Conservation (phyloP, 768 basidiomycete species). For the Rhizopogon vesiculosus region DNA sequence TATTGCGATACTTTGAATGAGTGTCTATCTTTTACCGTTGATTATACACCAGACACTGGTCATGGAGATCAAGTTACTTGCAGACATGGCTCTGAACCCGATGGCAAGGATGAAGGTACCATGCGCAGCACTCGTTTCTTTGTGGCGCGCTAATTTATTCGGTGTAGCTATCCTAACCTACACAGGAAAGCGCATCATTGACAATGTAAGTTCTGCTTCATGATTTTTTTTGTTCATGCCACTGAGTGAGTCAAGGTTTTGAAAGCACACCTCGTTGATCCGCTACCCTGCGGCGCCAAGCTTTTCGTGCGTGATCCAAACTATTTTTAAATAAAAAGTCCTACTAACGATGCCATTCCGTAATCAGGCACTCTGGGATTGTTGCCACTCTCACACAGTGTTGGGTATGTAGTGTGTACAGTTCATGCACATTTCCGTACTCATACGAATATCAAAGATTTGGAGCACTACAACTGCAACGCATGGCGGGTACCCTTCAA, state of each 20-base stretch:
- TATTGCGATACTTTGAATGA: background rate
- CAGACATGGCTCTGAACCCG: constrained; percentile 39
- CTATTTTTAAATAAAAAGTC: background rate
- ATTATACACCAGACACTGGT: constrained; percentile 36
- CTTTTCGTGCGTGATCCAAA: constrained; percentile 17
- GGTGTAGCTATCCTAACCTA: constrained; percentile 10
- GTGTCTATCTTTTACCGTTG: no score
- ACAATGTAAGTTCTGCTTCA: constrained; percentile 18
- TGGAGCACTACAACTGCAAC: constrained; percentile 21
- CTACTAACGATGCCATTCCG: background rate
- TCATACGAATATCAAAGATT: constrained; percentile 10
- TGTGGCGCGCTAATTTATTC: background rate
- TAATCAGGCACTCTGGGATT: constrained; percentile 23
- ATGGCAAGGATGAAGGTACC: constrained; percentile 50
- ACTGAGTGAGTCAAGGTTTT: constrained; percentile 11
- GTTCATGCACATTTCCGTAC: background rate
- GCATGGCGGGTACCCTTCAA: background rate
- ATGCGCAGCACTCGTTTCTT: background rate
- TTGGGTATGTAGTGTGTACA: constrained; percentile 11
- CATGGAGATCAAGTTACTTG: constrained; percentile 44
- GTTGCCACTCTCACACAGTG: constrained; percentile 25
- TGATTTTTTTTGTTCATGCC: constrained; percentile 15
- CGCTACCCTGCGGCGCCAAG: constrained; percentile 21
- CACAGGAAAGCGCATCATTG: constrained; percentile 13
- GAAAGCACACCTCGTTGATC: constrained; percentile 17